phyloP scores from a whole-genome alignment of 805 yeast species.

The Spathaspora gorwiae region DNA sequence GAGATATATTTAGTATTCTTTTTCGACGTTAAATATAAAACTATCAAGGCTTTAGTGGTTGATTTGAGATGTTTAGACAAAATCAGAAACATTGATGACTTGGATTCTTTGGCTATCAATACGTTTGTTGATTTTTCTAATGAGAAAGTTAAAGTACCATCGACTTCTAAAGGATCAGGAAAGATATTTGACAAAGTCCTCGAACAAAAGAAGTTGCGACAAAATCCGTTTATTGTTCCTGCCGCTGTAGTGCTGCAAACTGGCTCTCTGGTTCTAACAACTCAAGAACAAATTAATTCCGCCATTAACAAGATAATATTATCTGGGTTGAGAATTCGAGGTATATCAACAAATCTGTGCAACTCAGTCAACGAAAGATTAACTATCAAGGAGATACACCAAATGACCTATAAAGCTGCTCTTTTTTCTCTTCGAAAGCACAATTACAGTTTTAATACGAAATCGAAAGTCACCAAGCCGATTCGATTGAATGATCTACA shows the following conservation, averaged over 20 bases:
- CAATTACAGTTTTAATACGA: slow-evolving; percentile 22
- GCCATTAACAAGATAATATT: slow-evolving; percentile 30
- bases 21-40: slow-evolving; percentile 9
- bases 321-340: slow-evolving; percentile 41
- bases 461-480: slow-evolving; percentile 3
- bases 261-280: slow-evolving; percentile 15
- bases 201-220: slow-evolving; percentile 19
- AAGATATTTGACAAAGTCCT: slow-evolving; percentile 34
- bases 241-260: slow-evolving; percentile 1
- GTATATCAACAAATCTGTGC: slow-evolving; percentile 21
- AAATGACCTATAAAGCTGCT: slow-evolving; percentile 37
- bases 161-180: slow-evolving; percentile 1
- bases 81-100: not conserved
- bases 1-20: slow-evolving; percentile 21
- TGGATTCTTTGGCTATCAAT: slow-evolving; percentile 11
- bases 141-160: not conserved
- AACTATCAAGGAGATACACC: slow-evolving; percentile 36
- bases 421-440: slow-evolving; percentile 36
- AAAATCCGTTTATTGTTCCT: slow-evolving; percentile 13
- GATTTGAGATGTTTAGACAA: slow-evolving; percentile 1
- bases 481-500: slow-evolving; percentile 29
- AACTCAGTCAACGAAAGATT: slow-evolving; percentile 27
- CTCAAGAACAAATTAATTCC: slow-evolving; percentile 28
- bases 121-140: not conserved
- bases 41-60: slow-evolving; percentile 3